These are phyloP conservation scores for Amphibolis antarctica DNA, from an alignment of 106 monocot species.

Conservation along the genomic window DNA sequence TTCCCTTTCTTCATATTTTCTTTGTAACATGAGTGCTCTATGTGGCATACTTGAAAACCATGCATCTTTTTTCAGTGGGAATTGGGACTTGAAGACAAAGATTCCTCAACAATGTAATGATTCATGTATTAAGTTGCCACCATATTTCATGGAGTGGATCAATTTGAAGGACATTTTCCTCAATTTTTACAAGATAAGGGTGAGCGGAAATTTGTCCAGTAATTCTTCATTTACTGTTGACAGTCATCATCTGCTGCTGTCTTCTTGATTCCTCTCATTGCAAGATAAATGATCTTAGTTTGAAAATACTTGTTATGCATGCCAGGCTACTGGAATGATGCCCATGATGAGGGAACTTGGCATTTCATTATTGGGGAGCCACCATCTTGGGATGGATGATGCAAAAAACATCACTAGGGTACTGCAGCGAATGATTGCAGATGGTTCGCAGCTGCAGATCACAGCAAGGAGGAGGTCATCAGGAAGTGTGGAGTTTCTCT, in stretches of 20 bases:
- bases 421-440: constrained; percentile 60
- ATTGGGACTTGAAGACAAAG: constrained; percentile 99
- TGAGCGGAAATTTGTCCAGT: constrained; percentile 9
- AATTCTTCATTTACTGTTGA: neutral
- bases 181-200: constrained; percentile 78
- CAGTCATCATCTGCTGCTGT: too few species aligned
- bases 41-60: neutral
- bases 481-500: constrained; percentile 54
- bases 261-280: too few species aligned
- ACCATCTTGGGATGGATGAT: constrained; percentile 96
- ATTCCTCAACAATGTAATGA: constrained; percentile 76
- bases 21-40: neutral
- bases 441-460: constrained; percentile 57
- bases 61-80: constrained; percentile 40
- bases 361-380: constrained; percentile 64
- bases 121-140: constrained; percentile 50
- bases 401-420: constrained; percentile 73
- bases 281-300: neutral
- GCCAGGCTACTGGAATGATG: constrained; percentile 88
- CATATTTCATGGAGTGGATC: constrained; percentile 96
- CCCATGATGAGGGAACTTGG: constrained; percentile 75
- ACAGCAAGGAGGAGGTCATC: constrained; percentile 52
- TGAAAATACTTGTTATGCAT: neutral
- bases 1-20: neutral
- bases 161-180: constrained; percentile 93